Evolutionary conservation across 2,329 filamentous ascomycete genomes (phyloP), one percentile per base, ranked within the genome.

Genomic region (Neonectria ditissima): DNA sequence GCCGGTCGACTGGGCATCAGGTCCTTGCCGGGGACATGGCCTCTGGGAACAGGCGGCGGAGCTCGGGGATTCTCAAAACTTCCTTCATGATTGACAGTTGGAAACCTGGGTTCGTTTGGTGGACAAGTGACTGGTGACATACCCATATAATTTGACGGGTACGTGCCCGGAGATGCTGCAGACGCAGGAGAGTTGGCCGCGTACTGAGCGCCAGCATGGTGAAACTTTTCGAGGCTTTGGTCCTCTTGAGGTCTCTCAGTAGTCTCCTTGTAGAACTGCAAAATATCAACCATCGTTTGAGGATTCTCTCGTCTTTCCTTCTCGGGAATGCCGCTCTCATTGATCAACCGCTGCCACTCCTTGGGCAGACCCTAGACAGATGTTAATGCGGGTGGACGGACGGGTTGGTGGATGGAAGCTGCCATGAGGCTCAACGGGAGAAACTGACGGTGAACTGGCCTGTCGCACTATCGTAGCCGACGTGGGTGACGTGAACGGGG

Each of bases 41-140:
- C 80, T 62, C 84, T 80, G 52, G 95, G 94, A 65, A 97, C 92
- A 11, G 95, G 96, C 67, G 96, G 96, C 41, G 96, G 92, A 18
- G 95, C 92, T 75, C 96, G 89, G 52, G 96, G 96, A 76, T 99
- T 98, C 81, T 98, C 96, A 80, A 98, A 99, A 83, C 93, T 98
- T 76, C 93, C 92, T 85, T 94, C 91, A 81, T 93, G 89, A 80
- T 95, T 94, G 77, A 92, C 89, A 58, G 83, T 84, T 77, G 94
- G 94, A 82, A 97, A 97, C 77, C 93, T 89, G 65, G 93, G 93
- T 80, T 93, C 96, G 68, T 89, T 87, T 57, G 93, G 92, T 69
- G 94, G 92, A 75, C 92, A 95, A 72, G 91, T 86, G 76, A 92
- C 83, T 68, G 87, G 83, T 74, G 85, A 86, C 80, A 85, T 86